Conservation (phyloP, 352 stramenopile species). For the Thraustochytrium sp. region DNA sequence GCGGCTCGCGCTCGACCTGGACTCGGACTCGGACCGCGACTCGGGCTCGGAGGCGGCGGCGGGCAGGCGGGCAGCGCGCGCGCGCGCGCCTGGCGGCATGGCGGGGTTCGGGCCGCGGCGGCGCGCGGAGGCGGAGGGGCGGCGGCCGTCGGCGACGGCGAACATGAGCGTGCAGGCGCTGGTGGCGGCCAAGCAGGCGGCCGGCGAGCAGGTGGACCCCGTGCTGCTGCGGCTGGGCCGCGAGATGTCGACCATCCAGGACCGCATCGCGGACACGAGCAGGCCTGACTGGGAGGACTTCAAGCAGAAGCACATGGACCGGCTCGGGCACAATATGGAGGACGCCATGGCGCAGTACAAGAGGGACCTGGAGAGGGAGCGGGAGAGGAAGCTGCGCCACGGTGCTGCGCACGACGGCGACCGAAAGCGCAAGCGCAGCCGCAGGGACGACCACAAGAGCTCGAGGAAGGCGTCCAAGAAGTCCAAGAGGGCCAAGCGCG, state of each 20-base stretch:
- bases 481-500: background rate
- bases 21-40: no score
- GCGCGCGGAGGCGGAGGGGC: background rate
- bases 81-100: background rate
- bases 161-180: background rate
- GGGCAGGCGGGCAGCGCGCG: no score
- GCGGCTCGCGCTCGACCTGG: no score
- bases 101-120: background rate
- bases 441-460: background rate
- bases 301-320: conserved; percentile 19
- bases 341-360: conserved; percentile 6
- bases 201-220: background rate
- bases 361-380: background rate
- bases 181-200: background rate
- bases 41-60: no score
- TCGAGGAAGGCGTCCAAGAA: background rate
- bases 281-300: conserved; percentile 1
- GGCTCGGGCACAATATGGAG: background rate
- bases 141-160: background rate
- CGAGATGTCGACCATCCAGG: background rate
- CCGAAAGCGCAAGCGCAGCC: no score
- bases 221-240: background rate
- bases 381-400: background rate
- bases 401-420: no score
- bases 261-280: background rate